Evolutionary conservation across 108 stramenopile genomes (phyloP).

Genomic region (Asterionellopsis glacialis): DNA sequence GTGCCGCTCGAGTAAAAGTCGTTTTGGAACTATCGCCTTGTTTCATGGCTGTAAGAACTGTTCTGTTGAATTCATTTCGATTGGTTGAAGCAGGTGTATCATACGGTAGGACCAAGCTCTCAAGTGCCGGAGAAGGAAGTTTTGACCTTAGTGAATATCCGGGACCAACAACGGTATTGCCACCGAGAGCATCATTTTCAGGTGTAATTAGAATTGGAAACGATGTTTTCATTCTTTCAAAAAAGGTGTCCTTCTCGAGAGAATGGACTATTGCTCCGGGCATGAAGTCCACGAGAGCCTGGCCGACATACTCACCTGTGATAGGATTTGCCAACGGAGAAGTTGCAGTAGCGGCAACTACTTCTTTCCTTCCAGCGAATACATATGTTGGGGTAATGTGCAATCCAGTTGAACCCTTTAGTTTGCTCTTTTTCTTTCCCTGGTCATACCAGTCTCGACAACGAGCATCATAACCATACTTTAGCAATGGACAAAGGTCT

Average conservation of each 20-base stretch:
- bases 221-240: slow-evolving; percentile 4
- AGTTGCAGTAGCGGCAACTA: slow-evolving; percentile 8
- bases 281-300: slow-evolving; percentile 10
- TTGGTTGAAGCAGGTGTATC: slow-evolving; percentile 8
- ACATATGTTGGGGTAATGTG: slow-evolving; percentile 22
- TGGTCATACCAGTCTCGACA: slow-evolving; percentile 39
- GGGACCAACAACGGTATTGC: slow-evolving; percentile 31
- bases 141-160: slow-evolving; percentile 8
- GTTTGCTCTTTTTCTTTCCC: slow-evolving; percentile 4
- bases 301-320: slow-evolving; percentile 17
- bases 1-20: slow-evolving; percentile 12
- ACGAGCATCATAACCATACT: slow-evolving; percentile 54
- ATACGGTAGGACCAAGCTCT: slow-evolving; percentile 18
- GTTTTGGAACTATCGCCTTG: slow-evolving; percentile 7
- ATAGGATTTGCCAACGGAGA: slow-evolving; percentile 5
- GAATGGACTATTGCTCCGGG: not conserved
- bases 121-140: slow-evolving; percentile 7
- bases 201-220: slow-evolving; percentile 35
- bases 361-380: slow-evolving; percentile 2
- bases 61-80: slow-evolving; percentile 11
- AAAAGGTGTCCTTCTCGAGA: not conserved
- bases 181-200: slow-evolving; percentile 18
- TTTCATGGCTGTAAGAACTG: slow-evolving; percentile 28
- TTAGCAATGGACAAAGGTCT: slow-evolving; percentile 45
- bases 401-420: no score